A percentile compares a stretch with the other conserved stretches of the same genome.
phyloP scores from a whole-genome alignment of 352 stramenopile species.

The Peronospora destructor region DNA sequence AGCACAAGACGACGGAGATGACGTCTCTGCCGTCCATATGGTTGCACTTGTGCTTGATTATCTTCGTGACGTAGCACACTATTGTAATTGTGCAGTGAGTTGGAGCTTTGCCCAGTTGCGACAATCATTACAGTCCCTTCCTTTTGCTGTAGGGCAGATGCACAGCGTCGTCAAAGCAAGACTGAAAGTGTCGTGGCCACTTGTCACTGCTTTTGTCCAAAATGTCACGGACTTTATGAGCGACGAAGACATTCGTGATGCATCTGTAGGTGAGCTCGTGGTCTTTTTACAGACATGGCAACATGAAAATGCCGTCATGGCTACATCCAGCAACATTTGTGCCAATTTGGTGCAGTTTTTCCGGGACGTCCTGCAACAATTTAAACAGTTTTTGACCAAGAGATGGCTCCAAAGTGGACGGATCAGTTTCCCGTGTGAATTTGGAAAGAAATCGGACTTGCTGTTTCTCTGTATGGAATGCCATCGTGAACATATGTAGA shows the following conservation, averaged over 20 bases:
- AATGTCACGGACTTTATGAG: conserved; percentile 60
- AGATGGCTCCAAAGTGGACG: conserved; percentile 44
- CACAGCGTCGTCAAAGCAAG: conserved; percentile 49
- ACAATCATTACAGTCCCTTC: conserved; percentile 53
- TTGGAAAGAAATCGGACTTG: conserved; percentile 68
- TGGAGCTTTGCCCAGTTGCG: conserved; percentile 54
- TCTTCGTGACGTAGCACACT: conserved; percentile 51
- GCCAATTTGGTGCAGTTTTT: conserved; percentile 57
- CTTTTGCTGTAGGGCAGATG: conserved; percentile 59
- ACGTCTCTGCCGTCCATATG: conserved; percentile 39
- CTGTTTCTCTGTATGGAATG: conserved; percentile 83
- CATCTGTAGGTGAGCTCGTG: conserved; percentile 50
- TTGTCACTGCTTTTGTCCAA: conserved; percentile 54
- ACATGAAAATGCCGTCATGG: conserved; percentile 12
- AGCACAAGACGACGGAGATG: conserved; percentile 18
- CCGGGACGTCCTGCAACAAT: conserved; percentile 44
- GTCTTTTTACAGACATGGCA: conserved; percentile 42
- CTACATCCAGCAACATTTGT: conserved; percentile 47
- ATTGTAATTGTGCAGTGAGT: conserved; percentile 37
- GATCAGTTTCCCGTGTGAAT: conserved; percentile 70
- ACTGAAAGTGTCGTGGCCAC: conserved; percentile 56
- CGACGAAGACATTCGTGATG: conserved; percentile 69
- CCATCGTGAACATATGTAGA: conserved; percentile 65
- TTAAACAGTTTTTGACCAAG: conserved; percentile 65
- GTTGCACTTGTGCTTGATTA: conserved; percentile 50